Base-by-base conservation (phyloP, 106 monocot species). In the Platanthera zijinensis region DNA sequence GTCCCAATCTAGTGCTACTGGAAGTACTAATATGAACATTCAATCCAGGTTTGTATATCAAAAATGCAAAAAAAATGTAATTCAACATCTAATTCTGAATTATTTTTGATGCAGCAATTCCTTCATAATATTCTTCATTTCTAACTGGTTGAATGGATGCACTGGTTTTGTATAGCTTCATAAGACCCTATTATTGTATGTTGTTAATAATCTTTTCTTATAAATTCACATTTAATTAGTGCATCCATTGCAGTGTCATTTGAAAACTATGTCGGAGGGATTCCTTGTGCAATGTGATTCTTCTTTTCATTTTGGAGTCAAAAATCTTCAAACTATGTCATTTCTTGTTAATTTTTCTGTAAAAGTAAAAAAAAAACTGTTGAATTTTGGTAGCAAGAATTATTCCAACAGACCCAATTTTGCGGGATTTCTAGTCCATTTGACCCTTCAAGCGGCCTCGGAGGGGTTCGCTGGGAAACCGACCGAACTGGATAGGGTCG, bases 1-100 rank as follows among this genome's bases (percentile, higher is more conserved):
- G 51, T 99, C 99, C 10, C 56, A 88, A 15, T 85, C 82, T 50
- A 91, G 99, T 82, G 99, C 99, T 25, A 99, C 99, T 6, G 99
- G 85, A 68, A 92, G 94, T 77, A 99, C 99, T 28, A 91, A 99
- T 51, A 99, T 99, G 99, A 99, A 99, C 76, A 99, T 90, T 70
- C 99, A 99, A 64, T 99, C 99, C 45, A 99, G 99, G 99, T 94
- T 75, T 39, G 69, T 73, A 10, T 75, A 8, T 13, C 22, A 25
- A n/a, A 47, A 47, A 50, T 52, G 12, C 4, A 5, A 5, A 50
- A 19, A 6, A 47, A 30, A n/a, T n/a, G n/a, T n/a, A n/a, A n/a
- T n/a, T n/a, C 32, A 13, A 4, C 15, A 56, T 22, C 22, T 15
- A 1, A 22, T 14, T 56, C 2, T 69, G 50, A 72, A n/a, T 72